phyloP scores from a whole-genome alignment of 2,329 filamentous ascomycete genomes.

The Drechslera avenae region DNA sequence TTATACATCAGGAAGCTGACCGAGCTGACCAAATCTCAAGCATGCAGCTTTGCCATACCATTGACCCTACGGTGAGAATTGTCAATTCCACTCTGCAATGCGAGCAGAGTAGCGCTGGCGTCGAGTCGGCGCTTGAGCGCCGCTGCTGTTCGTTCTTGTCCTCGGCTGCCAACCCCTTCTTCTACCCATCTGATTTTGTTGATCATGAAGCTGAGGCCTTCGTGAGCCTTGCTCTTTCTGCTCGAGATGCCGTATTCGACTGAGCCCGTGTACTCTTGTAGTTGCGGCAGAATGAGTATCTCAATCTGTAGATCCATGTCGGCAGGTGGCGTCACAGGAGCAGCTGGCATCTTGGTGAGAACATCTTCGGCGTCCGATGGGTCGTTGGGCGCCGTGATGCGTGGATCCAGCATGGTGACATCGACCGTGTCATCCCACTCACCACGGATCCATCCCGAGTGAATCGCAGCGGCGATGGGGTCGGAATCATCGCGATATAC shows the following conservation, averaged over 20 bases:
- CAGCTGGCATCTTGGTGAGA: slow-evolving; percentile 47
- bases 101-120: slow-evolving; percentile 43
- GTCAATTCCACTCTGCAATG: slow-evolving; percentile 38
- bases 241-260: slow-evolving; percentile 82
- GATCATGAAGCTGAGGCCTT: slow-evolving; percentile 89
- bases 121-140: slow-evolving; percentile 46
- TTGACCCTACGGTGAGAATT: slow-evolving; percentile 26
- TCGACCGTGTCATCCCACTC: slow-evolving; percentile 84
- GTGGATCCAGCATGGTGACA: slow-evolving; percentile 65
- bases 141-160: slow-evolving; percentile 46
- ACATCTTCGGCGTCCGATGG: slow-evolving; percentile 52
- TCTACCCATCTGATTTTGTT: slow-evolving; percentile 83
- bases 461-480: slow-evolving; percentile 87
- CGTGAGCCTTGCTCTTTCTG: slow-evolving; percentile 79
- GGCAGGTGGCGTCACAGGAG: slow-evolving; percentile 66
- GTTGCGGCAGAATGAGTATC: slow-evolving; percentile 76
- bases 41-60: slow-evolving; percentile 37
- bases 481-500: slow-evolving; percentile 97
- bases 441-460: slow-evolving; percentile 88
- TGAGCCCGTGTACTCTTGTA: slow-evolving; percentile 76
- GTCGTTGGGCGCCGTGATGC: slow-evolving; percentile 53
- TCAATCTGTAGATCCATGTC: slow-evolving; percentile 87
- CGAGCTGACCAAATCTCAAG: slow-evolving; percentile 19
- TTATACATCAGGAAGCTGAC: slow-evolving; percentile 14
- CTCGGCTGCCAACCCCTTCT: slow-evolving; percentile 61